phyloP scores from a whole-genome alignment of 805 yeast genomes.

The Metschnikowia kofuensis region DNA sequence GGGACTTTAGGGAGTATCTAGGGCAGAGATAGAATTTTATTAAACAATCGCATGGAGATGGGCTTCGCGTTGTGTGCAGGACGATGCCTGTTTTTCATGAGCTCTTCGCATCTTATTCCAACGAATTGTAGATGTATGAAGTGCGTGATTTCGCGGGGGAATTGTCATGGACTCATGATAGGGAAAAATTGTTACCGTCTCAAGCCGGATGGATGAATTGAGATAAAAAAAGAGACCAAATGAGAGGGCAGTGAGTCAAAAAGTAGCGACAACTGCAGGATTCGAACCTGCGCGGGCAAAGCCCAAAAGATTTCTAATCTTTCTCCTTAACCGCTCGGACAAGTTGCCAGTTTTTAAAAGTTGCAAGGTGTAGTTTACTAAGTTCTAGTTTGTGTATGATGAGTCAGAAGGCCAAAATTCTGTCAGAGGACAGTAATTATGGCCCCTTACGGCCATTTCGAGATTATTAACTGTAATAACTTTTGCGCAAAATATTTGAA shows the following conservation, averaged over 20 bases:
- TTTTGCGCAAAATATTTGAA: no score
- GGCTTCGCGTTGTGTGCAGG: constrained; percentile 13
- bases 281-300: constrained; percentile 78
- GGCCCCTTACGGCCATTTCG: no score
- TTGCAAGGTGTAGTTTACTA: no score
- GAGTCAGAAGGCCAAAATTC: no score
- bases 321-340: constrained; percentile 81
- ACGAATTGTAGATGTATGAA: no score
- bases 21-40: constrained; percentile 1
- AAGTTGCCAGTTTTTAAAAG: constrained; percentile 37
- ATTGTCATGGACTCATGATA: no score
- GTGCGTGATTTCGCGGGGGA: not conserved
- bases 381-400: no score
- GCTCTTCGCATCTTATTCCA: not conserved
- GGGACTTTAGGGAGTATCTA: not conserved
- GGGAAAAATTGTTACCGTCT: not conserved
- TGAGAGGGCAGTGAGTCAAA: not conserved
- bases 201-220: not conserved
- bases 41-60: constrained; percentile 14
- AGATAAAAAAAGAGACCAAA: no score
- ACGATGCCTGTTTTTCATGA: constrained; percentile 1
- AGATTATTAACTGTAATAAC: no score
- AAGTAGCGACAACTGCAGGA: constrained; percentile 64
- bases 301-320: constrained; percentile 75
- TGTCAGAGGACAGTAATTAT: no score